Conservation (phyloP, 2,329 filamentous ascomycete genomes). For the Pezicula carpinea region DNA sequence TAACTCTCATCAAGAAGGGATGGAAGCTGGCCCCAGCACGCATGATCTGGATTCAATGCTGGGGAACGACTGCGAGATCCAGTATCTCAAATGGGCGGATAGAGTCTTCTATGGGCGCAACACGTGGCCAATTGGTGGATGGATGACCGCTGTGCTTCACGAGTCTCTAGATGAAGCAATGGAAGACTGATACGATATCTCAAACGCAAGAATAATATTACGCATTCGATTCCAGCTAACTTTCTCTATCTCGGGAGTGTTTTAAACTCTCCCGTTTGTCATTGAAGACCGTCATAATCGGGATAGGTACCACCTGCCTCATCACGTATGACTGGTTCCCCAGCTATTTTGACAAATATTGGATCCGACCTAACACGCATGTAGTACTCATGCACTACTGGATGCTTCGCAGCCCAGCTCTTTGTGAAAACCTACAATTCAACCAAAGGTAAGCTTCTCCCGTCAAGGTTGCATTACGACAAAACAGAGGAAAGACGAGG, state of each 20-base stretch:
- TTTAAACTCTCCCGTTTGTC: neutral
- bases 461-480: neutral
- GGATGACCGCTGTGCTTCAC: neutral
- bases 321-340: neutral
- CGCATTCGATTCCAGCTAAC: neutral
- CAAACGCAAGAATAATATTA: neutral
- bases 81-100: neutral
- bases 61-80: neutral
- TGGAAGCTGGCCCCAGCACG: neutral
- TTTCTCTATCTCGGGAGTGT: neutral
- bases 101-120: neutral
- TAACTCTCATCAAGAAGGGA: neutral
- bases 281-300: slow-evolving; percentile 1
- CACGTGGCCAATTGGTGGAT: neutral
- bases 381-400: neutral
- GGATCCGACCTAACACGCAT: neutral
- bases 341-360: slow-evolving; percentile 2
- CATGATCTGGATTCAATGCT: neutral
- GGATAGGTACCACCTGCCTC: slow-evolving; percentile 1
- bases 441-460: neutral
- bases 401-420: neutral
- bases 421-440: slow-evolving; percentile 1
- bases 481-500: no score
- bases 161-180: neutral
- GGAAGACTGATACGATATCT: neutral